These are phyloP conservation scores for Nevesoporus exiguus DNA, from an alignment of 768 basidiomycete species.

Conservation along the genomic window DNA sequence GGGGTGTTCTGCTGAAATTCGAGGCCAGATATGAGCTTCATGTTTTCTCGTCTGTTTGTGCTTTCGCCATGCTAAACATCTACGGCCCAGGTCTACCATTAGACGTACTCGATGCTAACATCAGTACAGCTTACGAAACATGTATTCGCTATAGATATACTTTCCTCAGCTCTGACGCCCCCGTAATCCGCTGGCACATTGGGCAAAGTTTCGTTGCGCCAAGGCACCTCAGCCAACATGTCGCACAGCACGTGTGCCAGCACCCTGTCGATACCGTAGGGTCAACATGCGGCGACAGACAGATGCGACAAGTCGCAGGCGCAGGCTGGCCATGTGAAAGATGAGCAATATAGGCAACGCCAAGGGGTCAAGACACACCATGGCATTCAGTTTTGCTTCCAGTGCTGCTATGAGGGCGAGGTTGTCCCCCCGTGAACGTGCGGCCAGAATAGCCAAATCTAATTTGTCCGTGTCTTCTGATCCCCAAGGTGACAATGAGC, in stretches of 20 bases:
- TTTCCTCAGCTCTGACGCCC: slow-evolving; percentile 68
- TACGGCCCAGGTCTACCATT: slow-evolving; percentile 5
- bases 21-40: slow-evolving; percentile 86
- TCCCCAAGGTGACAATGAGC: background rate
- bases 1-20: slow-evolving; percentile 53
- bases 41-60: background rate
- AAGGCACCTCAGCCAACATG: slow-evolving; percentile 83
- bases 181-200: slow-evolving; percentile 84
- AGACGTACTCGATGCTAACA: background rate
- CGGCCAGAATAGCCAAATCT: slow-evolving; percentile 47
- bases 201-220: slow-evolving; percentile 81
- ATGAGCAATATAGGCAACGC: slow-evolving; percentile 29
- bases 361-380: slow-evolving; percentile 43
- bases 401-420: slow-evolving; percentile 50
- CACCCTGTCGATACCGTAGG: slow-evolving; percentile 81
- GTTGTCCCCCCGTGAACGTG: slow-evolving; percentile 47
- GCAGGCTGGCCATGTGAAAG: slow-evolving; percentile 13
- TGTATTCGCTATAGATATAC: slow-evolving; percentile 54
- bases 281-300: slow-evolving; percentile 72
- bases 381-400: slow-evolving; percentile 56
- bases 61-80: slow-evolving; percentile 3
- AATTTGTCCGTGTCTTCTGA: slow-evolving; percentile 40
- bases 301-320: slow-evolving; percentile 62
- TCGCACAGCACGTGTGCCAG: slow-evolving; percentile 83
- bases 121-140: background rate